A percentile compares a stretch with the other conserved stretches of the same genome.
These are phyloP conservation scores for Tetradesmus obliquus DNA, from an alignment of 139 green algal genomes.

Conservation along the genomic window DNA sequence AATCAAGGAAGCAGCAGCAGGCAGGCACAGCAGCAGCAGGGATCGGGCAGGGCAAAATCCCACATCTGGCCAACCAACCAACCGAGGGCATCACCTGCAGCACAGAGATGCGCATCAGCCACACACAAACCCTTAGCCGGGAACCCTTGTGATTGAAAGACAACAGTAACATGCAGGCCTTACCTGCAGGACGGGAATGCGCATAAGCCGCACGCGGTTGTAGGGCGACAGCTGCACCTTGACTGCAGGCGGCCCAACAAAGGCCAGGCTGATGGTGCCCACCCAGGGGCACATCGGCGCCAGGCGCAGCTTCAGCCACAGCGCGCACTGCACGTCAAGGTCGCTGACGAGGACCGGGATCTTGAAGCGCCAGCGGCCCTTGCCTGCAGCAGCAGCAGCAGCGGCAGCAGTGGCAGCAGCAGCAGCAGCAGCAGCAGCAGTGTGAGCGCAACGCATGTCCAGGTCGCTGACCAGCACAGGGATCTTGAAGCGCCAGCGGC, in stretches of 20 bases:
- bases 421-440: conserved; percentile 93
- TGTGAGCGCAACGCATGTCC: conserved; percentile 88
- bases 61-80: no score
- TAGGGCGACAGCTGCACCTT: conserved; percentile 95
- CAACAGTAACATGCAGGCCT: neutral
- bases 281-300: conserved; percentile 94
- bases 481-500: conserved; percentile 73
- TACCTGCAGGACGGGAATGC: conserved; percentile 90
- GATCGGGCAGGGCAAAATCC: no score
- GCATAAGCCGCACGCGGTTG: conserved; percentile 94
- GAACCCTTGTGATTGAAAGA: neutral
- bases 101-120: conserved; percentile 92
- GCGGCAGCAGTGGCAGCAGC: neutral
- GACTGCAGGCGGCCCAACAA: conserved; percentile 91
- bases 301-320: conserved; percentile 96
- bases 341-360: conserved; percentile 92
- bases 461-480: conserved; percentile 94
- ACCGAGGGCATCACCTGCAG: conserved; percentile 67
- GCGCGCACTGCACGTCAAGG: conserved; percentile 92
- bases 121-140: conserved; percentile 58
- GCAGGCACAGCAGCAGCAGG: neutral
- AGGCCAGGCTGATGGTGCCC: conserved; percentile 91
- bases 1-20: neutral
- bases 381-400: neutral
- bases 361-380: conserved; percentile 69